Evolutionary conservation across 805 yeast species (phyloP).

Genomic region (Ogataea degrootiae): DNA sequence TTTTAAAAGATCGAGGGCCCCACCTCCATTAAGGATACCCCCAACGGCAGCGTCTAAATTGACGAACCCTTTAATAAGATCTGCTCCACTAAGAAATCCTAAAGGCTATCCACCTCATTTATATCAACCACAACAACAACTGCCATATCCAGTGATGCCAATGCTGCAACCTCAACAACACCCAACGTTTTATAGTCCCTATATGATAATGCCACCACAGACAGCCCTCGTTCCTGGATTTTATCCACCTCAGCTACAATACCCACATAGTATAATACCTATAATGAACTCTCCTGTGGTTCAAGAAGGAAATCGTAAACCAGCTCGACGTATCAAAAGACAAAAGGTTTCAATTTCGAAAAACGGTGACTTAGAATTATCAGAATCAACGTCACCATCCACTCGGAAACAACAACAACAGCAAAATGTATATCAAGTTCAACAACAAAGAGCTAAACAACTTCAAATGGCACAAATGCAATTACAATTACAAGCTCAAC

Average conservation of each 20-base stretch:
- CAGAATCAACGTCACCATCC: too few species aligned
- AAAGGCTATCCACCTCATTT: background rate
- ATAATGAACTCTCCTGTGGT: too few species aligned
- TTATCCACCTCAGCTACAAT: too few species aligned
- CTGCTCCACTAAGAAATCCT: constrained; percentile 11
- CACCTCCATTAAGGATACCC: constrained; percentile 18
- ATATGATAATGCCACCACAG: too few species aligned
- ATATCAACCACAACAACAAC: background rate
- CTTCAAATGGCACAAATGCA: background rate
- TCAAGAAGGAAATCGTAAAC: too few species aligned
- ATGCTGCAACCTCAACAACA: background rate
- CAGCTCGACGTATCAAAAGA: too few species aligned
- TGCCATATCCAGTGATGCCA: background rate
- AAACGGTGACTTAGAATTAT: too few species aligned
- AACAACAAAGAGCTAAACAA: background rate
- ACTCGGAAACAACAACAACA: too few species aligned
- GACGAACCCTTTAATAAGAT: constrained; percentile 6
- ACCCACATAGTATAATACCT: too few species aligned
- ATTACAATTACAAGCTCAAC: background rate
- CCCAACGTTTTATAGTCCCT: too few species aligned
- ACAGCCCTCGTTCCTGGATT: too few species aligned
- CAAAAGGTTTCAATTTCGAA: too few species aligned
- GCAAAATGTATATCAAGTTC: background rate
- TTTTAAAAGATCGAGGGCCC: constrained; percentile 19
- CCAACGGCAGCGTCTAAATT: background rate